Evolutionary conservation across 495 filamentous ascomycete species (phyloP).

Genomic region (Aspergillus baeticus): DNA sequence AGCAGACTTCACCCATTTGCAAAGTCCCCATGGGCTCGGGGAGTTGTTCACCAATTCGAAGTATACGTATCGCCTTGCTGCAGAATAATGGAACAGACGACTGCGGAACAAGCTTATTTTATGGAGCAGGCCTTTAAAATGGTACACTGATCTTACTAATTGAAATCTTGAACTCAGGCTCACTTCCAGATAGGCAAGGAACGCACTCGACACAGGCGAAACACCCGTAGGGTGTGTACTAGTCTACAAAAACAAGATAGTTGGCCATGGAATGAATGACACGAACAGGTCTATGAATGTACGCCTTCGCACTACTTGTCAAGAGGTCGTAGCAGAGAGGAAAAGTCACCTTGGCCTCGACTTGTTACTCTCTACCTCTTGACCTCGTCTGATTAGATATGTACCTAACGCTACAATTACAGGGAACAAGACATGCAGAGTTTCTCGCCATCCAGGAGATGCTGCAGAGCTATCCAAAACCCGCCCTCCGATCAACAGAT

Average conservation of each 20-base stretch:
- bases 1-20: too few species aligned
- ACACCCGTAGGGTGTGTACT: conserved; percentile 97
- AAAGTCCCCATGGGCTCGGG: too few species aligned
- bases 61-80: not conserved
- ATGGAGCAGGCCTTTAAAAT: conserved; percentile 71
- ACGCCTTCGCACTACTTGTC: conserved; percentile 16
- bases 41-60: not conserved
- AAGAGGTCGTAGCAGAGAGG: too few species aligned
- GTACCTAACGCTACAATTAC: conserved; percentile 12
- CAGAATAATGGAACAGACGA: conserved; percentile 8
- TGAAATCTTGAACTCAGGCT: conserved; percentile 4
- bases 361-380: too few species aligned
- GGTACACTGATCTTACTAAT: conserved; percentile 37
- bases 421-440: conserved; percentile 93
- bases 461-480: conserved; percentile 53
- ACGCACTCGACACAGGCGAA: conserved; percentile 78
- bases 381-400: too few species aligned
- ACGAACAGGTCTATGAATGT: conserved; percentile 84
- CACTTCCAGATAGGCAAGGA: conserved; percentile 58
- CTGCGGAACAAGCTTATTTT: conserved; percentile 51
- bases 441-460: conserved; percentile 77
- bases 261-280: conserved; percentile 90
- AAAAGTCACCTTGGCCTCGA: too few species aligned
- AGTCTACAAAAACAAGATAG: conserved; percentile 68
- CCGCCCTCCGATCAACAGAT: conserved; percentile 65